These are phyloP conservation scores for Pleurotus eryngii DNA, from an alignment of 768 basidiomycete genomes.

Conservation along the genomic window DNA sequence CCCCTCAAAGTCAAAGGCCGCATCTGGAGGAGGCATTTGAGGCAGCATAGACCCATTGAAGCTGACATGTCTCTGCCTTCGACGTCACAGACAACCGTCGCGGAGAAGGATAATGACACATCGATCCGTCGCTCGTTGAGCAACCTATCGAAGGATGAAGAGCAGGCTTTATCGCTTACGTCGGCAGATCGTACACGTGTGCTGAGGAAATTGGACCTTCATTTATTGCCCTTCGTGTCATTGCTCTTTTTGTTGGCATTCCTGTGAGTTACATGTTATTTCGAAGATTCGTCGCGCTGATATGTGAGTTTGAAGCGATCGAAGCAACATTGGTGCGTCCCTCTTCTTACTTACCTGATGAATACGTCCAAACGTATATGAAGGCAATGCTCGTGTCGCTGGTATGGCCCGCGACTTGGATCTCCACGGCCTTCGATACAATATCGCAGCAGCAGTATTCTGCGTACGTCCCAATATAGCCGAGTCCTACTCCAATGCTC, in stretches of 20 bases:
- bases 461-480: slow-evolving; percentile 15
- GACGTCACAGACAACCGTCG: background rate
- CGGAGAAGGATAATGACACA: background rate
- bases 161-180: background rate
- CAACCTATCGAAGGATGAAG: background rate
- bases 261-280: slow-evolving; percentile 18
- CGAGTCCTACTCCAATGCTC: background rate
- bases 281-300: background rate
- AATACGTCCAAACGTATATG: background rate
- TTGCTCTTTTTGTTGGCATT: slow-evolving; percentile 36
- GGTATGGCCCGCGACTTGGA: slow-evolving; percentile 36
- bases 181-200: slow-evolving; percentile 4
- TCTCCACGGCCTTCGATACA: slow-evolving; percentile 21
- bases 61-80: background rate
- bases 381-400: slow-evolving; percentile 37
- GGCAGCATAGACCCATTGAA: too few relatives aligned
- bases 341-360: background rate
- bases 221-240: slow-evolving; percentile 33
- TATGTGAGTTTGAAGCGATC: background rate
- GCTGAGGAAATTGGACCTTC: slow-evolving; percentile 19
- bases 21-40: background rate
- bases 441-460: slow-evolving; percentile 25
- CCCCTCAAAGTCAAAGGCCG: too few relatives aligned
- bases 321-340: slow-evolving; percentile 1
- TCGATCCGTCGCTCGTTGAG: background rate